Evolutionary conservation across 2,329 filamentous ascomycete genomes (phyloP).

Genomic region (Rhexocercosporidium sp.): DNA sequence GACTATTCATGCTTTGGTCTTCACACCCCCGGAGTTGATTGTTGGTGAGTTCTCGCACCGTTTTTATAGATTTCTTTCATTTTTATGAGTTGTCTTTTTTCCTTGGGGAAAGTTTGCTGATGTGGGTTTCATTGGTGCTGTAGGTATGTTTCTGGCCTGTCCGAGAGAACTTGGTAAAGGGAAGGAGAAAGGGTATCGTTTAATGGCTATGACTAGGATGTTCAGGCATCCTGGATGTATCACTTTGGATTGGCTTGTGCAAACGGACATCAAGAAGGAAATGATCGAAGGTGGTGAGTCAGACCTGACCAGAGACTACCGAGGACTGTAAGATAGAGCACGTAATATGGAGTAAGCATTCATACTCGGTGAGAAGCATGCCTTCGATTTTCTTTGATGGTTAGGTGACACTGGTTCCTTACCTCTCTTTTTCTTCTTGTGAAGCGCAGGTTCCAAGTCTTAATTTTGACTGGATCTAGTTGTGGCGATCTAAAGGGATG

Average conservation of each 20-base stretch:
- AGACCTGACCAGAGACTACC: neutral
- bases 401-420: neutral
- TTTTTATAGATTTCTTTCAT: neutral
- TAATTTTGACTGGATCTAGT: neutral
- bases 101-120: neutral
- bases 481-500: too few species aligned
- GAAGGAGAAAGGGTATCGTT: constrained; percentile 14
- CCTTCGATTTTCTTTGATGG: neutral
- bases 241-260: constrained; percentile 13
- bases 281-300: neutral
- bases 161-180: neutral
- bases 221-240: constrained; percentile 10
- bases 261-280: neutral
- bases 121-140: neutral
- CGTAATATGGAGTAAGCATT: neutral
- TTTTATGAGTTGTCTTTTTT: neutral
- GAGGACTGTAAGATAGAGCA: neutral
- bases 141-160: constrained; percentile 13
- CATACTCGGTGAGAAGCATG: neutral
- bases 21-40: constrained; percentile 3
- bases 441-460: neutral
- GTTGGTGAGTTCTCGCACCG: neutral
- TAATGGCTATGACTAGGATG: constrained; percentile 12
- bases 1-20: constrained; percentile 3
- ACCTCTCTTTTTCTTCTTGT: neutral